Base-by-base conservation (phyloP, 768 basidiomycete genomes). In the Tricholoma terreum region DNA sequence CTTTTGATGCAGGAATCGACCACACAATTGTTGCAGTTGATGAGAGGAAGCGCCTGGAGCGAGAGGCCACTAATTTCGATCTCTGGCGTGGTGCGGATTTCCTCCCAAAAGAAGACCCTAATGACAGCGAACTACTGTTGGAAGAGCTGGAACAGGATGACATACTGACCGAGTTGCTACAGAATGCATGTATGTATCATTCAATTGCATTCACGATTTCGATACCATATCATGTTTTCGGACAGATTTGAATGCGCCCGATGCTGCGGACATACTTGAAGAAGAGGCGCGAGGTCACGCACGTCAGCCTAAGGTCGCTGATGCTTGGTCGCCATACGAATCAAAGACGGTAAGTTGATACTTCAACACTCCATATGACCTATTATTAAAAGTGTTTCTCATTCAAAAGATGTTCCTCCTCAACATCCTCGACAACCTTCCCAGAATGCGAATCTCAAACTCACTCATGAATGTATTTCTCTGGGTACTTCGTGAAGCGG, bases 401-500 rank as follows among this genome's bases (percentile, higher is more conserved):
- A n/a, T n/a, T n/a, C n/a, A n/a, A 19, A 42, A 42, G 40, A 42
- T 59, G 11, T 68, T 69, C 50, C 54, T 71, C 15, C 63, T 74
- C 8, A 69, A 75, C 43, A 60, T 63, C 2, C 55, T 74, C 10
- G 68, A 75, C 54, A 75, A 70, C 49, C 56, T 76, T 4, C 72
- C 70, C 0, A 55, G 70, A 0, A 62, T 73, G 15, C 67, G 64
- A 10, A 58, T 76, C 3, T 73, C 73, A 1, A 46, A 56, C 1
- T 58, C 61, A 1, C 57, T 72, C 19, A 61, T 76, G 61, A 69
- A 65, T 27, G 55, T 72, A 10, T 58, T 76, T 11, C 54, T 76
- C 10, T 75, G 71, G 69, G 52, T 71, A 8, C 62, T 74, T 27
- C 36, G 63, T 6, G 65, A 68, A 38, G 52, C 60, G 12, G 69